These are phyloP conservation scores for Oehlia diaphana DNA, from an alignment of 192 early-diverging fungal species.

Conservation along the genomic window DNA sequence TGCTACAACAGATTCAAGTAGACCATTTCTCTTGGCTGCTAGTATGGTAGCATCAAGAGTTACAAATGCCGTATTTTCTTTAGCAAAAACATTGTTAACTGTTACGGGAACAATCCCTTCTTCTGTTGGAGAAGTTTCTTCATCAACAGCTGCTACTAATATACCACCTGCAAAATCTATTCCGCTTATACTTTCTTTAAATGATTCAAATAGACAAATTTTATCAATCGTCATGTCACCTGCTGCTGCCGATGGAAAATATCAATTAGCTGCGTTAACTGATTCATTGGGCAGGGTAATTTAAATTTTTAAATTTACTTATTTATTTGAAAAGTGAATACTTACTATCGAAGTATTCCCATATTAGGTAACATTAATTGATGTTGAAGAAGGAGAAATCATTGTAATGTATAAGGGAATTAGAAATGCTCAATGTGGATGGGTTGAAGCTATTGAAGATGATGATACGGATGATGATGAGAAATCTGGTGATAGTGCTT, in stretches of 20 bases:
- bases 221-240: conserved; percentile 54
- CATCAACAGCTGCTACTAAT: conserved; percentile 31
- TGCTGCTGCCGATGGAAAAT: conserved; percentile 38
- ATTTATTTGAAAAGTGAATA: background rate
- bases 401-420: conserved; percentile 74
- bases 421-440: conserved; percentile 68
- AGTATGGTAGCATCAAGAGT: conserved; percentile 51
- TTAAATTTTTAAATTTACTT: background rate
- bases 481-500: background rate
- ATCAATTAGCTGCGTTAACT: conserved; percentile 57
- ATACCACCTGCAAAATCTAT: conserved; percentile 59
- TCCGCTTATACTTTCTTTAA: conserved; percentile 49
- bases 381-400: conserved; percentile 63
- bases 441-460: conserved; percentile 55
- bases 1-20: conserved; percentile 47
- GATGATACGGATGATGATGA: conserved; percentile 16
- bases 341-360: background rate
- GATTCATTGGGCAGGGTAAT: conserved; percentile 66
- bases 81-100: conserved; percentile 69
- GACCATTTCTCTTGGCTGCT: conserved; percentile 53
- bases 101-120: conserved; percentile 30
- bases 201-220: conserved; percentile 56
- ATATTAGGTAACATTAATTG: conserved; percentile 48
- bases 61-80: conserved; percentile 61
- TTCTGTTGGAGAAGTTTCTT: background rate